Evolutionary conservation across 2,329 filamentous ascomycete genomes (phyloP).

Genomic region (Basipetospora chlamydospora): DNA sequence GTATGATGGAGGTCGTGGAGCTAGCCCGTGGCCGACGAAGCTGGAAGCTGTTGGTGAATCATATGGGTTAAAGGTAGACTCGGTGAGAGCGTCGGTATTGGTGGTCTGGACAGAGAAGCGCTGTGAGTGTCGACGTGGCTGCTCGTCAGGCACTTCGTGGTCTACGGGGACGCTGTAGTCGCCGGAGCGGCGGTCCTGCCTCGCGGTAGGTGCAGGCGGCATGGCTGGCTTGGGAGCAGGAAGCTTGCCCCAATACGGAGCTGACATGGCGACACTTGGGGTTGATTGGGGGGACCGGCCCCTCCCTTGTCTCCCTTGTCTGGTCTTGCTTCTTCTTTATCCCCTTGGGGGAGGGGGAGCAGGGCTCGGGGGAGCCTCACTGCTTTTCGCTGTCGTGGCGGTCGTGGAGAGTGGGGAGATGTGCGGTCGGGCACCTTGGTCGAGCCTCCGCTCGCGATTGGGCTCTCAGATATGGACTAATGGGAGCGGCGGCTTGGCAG

Average conservation of each 20-base stretch:
- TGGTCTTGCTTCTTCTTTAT: no score
- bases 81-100: conserved; percentile 38
- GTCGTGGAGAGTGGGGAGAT: no score
- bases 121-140: conserved; percentile 30
- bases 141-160: conserved; percentile 17
- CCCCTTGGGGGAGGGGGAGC: no score
- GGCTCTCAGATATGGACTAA: conserved; percentile 5
- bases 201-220: conserved; percentile 9
- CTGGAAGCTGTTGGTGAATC: conserved; percentile 38
- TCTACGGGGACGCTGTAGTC: conserved; percentile 15
- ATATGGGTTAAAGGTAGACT: conserved; percentile 44
- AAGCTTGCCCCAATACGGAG: conserved; percentile 39
- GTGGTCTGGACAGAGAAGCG: conserved; percentile 41
- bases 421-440: conserved; percentile 10
- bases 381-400: no score
- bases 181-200: conserved; percentile 4
- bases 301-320: conserved; percentile 8
- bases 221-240: conserved; percentile 10
- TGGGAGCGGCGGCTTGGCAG: conserved; percentile 3
- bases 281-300: conserved; percentile 9
- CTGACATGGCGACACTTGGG: conserved; percentile 15
- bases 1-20: conserved; percentile 44
- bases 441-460: no score
- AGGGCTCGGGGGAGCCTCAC: conserved; percentile 9
- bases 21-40: conserved; percentile 36